Conservation (phyloP, 2,329 filamentous ascomycete species). For the Hypoxylon sp. region DNA sequence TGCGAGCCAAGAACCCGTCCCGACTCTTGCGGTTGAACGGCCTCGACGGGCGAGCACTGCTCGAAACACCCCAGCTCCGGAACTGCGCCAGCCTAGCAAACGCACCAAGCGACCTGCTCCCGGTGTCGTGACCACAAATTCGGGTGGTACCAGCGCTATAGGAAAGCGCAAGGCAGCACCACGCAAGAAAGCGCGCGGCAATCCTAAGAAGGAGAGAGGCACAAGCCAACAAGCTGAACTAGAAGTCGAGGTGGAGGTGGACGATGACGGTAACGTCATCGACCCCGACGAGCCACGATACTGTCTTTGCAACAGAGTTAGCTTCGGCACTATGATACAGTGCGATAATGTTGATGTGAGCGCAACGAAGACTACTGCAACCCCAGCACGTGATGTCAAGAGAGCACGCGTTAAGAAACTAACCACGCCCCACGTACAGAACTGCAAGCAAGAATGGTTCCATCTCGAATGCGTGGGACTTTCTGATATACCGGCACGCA, state of each 20-base stretch:
- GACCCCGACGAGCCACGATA: slow-evolving; percentile 83
- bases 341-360: slow-evolving; percentile 84
- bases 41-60: slow-evolving; percentile 70
- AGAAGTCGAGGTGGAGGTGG: slow-evolving; percentile 70
- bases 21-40: slow-evolving; percentile 66
- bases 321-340: slow-evolving; percentile 85
- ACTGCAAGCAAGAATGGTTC: slow-evolving; percentile 89
- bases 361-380: slow-evolving; percentile 45
- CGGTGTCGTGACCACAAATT: slow-evolving; percentile 76
- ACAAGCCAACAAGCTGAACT: slow-evolving; percentile 60
- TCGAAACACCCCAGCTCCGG: slow-evolving; percentile 70
- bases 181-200: slow-evolving; percentile 72
- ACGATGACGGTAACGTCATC: slow-evolving; percentile 78
- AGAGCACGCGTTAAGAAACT: slow-evolving; percentile 44
- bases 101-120: slow-evolving; percentile 79
- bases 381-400: slow-evolving; percentile 37
- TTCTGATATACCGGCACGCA: slow-evolving; percentile 75
- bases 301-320: slow-evolving; percentile 84
- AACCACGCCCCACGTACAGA: slow-evolving; percentile 55
- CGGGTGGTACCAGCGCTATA: slow-evolving; percentile 75
- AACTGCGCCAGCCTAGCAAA: slow-evolving; percentile 62
- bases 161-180: slow-evolving; percentile 80
- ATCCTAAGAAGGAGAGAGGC: slow-evolving; percentile 57
- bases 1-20: slow-evolving; percentile 65
- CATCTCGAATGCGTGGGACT: slow-evolving; percentile 84